Evolutionary conservation across 306 rosid genomes (phyloP), one percentile per base, ranked within the genome.

Genomic region (Vachellia collinsii): DNA sequence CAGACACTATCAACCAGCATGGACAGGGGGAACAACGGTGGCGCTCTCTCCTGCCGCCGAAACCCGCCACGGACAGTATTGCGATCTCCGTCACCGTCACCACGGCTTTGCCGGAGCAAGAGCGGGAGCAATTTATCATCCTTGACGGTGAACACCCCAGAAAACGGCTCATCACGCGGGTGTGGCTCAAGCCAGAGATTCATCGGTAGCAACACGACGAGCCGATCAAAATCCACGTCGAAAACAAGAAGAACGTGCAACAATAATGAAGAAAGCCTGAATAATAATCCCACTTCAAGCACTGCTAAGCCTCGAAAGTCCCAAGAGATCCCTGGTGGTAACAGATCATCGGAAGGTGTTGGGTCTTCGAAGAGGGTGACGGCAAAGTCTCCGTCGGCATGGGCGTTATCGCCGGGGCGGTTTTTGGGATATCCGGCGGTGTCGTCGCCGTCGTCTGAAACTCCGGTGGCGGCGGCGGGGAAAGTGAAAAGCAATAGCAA

Each of bases 361-460:
- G 79, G 84, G 23, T 73, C 83, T 4, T 80, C 87, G 6, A 90
- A 70, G 88, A 82, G 56, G 25, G 4, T 85, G 0, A 34, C 76
- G 0, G 19, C 54, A 6, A 63, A 62, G 5, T 79, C 86, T 22
- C 89, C 93, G 2, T 92, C 97, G 0, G 97, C 98, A 0, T 94
- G 98, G 98, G 97, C 97, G 0, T 77, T 94, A 50, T 94, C 98
- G 0, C 97, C 97, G 0, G 97, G 90, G 17, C 59, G 89, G 75
- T 77, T 84, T 41, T 70, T 87, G 8, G 77, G 89, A 3, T 77
- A 67, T 48, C 78, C 87, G 19, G 22, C 44, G 5, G 80, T 8
- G 61, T 19, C 61, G 61, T 19, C 61, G n/a, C 6, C 59, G 22
- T 56, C 75, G n/a, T 51, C 75, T 0, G 79, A 80, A 36, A 1